Evolutionary conservation across 225 moss, liverwort and hornwort species (phyloP), one percentile per base, ranked within the genome.

Genomic region (Marchantia paleacea): DNA sequence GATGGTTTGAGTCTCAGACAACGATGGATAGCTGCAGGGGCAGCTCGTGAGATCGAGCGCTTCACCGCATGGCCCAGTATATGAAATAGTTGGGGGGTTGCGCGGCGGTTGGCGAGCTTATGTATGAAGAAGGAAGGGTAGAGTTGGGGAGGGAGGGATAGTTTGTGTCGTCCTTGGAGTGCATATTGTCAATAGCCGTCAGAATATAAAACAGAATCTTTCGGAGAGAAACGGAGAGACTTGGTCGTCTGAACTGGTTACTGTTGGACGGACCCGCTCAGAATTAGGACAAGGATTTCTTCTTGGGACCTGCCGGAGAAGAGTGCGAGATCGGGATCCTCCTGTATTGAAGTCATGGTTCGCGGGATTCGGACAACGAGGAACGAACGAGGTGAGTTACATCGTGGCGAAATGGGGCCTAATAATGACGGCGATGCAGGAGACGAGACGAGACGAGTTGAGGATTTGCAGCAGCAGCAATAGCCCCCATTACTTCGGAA

Each of bases 391-490:
- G 50, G 50, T 49, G 72, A 8, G 51, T 1, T 0, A n/a, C 16
- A 49, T 52, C 72, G 51, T 72, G 50, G 19, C 72, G 72, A 72
- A 49, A 72, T 72, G 72, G 71, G 28, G 48, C 48, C 25, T 66
- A 12, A 66, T 66, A n/a, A 66, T 66, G 66, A 70, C 30, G 31
- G 31, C 30, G 14, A 70, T 70, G 12, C 31, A 18, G 39, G 30
- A 39, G 70, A 48, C 24, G 30, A 49, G 39, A 39, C 39, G 39
- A 62, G n/a, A 7, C 9, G 62, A n/a, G 24, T 6, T 62, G 62
- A 62, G 62, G 4, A 62, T 7, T 8, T 62, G n/a, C 62, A 62
- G 62, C 62, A 24, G 62, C 62, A 22, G 62, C 39, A 39, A 39
- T 5, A 39, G 39, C 39, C 3, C 39, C 39, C 39, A 39, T 39